Base-by-base conservation (phyloP, 345 rosid genomes). In the Gossypium sturtianum region DNA sequence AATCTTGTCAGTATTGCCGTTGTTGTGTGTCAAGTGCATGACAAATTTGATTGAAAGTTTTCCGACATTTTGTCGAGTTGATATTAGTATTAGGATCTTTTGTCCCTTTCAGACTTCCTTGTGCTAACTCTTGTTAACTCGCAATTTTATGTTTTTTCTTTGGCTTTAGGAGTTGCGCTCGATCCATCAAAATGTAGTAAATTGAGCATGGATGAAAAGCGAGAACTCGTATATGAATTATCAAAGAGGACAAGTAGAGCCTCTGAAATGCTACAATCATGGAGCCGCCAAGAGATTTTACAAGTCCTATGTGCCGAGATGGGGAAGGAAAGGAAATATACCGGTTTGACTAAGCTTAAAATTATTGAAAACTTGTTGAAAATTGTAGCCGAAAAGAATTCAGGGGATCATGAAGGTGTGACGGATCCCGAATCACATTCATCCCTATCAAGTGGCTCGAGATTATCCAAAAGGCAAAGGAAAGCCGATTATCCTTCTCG, bases 321-420 rank as follows among this genome's bases (percentile, higher is more conserved):
- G 99, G 69, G 99, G 57, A 96, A 93, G 82, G 93, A 96, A 83
- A 91, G 99, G 89, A 96, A 93, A 77, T 96, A 96, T 80, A 93
- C 98, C 15, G 97, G 98, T 76, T 82, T 96, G 74, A 80, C 91
- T 56, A 96, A 96, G 85, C 82, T 91, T 43, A 96, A 93, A 85
- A 93, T 96, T 64, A 96, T 96, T 1, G 95, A 96, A 75, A 89
- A 93, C 75, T 97, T 96, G 27, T 73, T 96, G 29, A 91, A 82
- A 82, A 84, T 90, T 64, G 87, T 96, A 3, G 85, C 94, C 72
- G 94, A 90, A 73, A 90, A 88, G 79, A 87, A 82, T 75, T 81
- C 48, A 17, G 67, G 47, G 12, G 22, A 63, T n/a, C 22, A 63
- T 59, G 89, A 79, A 68, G 81, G 74, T 59, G 60, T 77, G 57